Percentiles rank a stretch among this genome's conserved stretches.
Evolutionary conservation across 1,284 basidiomycete species (phyloP).

Genomic region (Trichosporon asahii): DNA sequence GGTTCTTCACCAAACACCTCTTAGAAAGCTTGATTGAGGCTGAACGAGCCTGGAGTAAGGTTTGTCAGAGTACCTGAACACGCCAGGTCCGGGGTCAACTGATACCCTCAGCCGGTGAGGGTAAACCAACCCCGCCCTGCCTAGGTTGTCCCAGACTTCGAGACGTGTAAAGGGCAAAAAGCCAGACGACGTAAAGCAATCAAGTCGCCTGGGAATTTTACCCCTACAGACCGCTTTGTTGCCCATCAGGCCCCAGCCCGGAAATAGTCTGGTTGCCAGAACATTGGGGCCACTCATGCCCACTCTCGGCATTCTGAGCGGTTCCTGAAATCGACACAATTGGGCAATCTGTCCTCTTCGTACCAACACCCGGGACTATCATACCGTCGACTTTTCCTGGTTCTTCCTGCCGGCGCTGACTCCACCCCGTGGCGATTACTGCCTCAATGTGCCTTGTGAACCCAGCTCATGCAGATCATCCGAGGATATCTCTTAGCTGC

Average conservation of each 20-base stretch:
- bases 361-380: neutral
- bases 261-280: neutral
- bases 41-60: neutral
- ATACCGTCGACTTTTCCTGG: neutral
- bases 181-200: neutral
- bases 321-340: neutral
- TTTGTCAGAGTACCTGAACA: neutral
- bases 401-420: neutral
- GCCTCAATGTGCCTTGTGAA: neutral
- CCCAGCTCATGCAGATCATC: neutral
- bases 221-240: neutral
- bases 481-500: neutral
- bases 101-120: neutral
- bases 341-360: neutral
- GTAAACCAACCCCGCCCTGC: too few relatives aligned
- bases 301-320: neutral
- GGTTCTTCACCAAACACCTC: too few relatives aligned
- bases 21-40: neutral
- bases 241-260: neutral
- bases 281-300: neutral
- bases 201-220: neutral
- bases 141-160: neutral
- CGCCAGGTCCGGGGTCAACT: neutral
- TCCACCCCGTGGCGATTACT: neutral
- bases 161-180: neutral